Conservation (phyloP, 129 eudicot genomes). For the Chrysanthemum lavandulifolium region DNA sequence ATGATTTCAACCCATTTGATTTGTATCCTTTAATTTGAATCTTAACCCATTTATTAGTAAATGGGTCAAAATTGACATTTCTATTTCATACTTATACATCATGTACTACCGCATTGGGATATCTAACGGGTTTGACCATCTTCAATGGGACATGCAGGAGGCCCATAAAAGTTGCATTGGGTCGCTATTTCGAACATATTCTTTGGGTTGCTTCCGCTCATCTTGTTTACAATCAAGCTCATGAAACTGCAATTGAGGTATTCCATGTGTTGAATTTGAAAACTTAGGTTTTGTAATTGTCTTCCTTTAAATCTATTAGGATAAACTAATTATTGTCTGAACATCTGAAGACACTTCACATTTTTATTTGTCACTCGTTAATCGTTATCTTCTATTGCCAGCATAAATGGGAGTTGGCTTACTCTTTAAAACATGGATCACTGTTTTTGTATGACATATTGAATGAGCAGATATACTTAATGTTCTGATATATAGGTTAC, state of each 20-base stretch:
- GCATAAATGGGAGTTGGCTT: constrained; percentile 5
- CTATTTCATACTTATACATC: not conserved
- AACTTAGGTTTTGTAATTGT: not conserved
- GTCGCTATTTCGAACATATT: constrained; percentile 87
- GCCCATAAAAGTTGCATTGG: constrained; percentile 93
- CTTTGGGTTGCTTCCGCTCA: constrained; percentile 95
- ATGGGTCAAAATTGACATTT: too few species aligned
- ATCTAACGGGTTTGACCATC: constrained; percentile 2
- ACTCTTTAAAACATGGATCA: constrained; percentile 10
- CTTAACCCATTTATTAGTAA: too few species aligned
- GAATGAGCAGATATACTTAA: too few species aligned
- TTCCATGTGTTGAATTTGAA: constrained; percentile 5
- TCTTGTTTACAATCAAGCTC: constrained; percentile 94
- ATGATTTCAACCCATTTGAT: too few species aligned
- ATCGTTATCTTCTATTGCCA: too few species aligned
- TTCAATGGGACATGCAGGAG: constrained; percentile 49
- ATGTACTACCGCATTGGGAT: not conserved
- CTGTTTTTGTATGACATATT: not conserved
- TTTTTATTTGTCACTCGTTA: not conserved
- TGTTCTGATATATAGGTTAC: too few species aligned
- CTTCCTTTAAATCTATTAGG: not conserved
- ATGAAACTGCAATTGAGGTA: constrained; percentile 96
- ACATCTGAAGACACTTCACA: not conserved
- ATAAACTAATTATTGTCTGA: constrained; percentile 6
- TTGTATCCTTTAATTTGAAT: too few species aligned